phyloP scores from a whole-genome alignment of 495 filamentous ascomycete species.

The Talaromyces nanjingensis region DNA sequence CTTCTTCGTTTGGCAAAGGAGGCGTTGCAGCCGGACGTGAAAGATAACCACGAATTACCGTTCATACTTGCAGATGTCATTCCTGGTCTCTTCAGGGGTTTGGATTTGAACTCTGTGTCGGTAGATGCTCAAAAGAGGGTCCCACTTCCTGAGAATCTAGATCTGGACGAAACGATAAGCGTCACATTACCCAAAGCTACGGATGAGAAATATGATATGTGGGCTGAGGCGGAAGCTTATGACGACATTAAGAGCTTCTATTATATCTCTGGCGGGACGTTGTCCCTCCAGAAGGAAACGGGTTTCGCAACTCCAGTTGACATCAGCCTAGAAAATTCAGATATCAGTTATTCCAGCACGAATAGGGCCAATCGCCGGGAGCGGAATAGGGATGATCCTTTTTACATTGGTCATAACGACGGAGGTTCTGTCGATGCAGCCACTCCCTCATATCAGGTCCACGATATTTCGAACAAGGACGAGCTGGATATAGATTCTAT shows the following conservation, averaged over 20 bases:
- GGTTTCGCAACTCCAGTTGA: constrained; percentile 7
- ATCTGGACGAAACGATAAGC: constrained; percentile 77
- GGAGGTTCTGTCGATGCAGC: constrained; percentile 39
- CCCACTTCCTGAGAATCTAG: constrained; percentile 63
- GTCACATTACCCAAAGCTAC: constrained; percentile 59
- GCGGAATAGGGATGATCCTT: constrained; percentile 86
- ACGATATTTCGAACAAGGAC: constrained; percentile 59
- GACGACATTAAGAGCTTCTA: constrained; percentile 61
- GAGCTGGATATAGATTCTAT: constrained; percentile 88
- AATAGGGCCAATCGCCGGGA: constrained; percentile 55
- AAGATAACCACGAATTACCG: constrained; percentile 57
- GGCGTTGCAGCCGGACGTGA: constrained; percentile 58
- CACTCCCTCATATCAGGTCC: constrained; percentile 66
- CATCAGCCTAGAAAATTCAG: background rate
- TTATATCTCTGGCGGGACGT: constrained; percentile 35
- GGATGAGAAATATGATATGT: constrained; percentile 4
- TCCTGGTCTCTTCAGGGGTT: constrained; percentile 74
- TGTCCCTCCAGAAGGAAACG: constrained; percentile 25
- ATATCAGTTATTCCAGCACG: constrained; percentile 20
- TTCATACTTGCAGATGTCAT: constrained; percentile 81
- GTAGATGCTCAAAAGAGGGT: constrained; percentile 79
- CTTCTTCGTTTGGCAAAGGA: constrained; percentile 79
- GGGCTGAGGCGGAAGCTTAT: constrained; percentile 7
- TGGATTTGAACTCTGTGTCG: constrained; percentile 89
- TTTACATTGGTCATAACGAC: constrained; percentile 69